A percentile compares a stretch with the other conserved stretches of the same genome.
phyloP scores from a whole-genome alignment of 2,329 filamentous ascomycete genomes.

The Salinomyces thailandicus region DNA sequence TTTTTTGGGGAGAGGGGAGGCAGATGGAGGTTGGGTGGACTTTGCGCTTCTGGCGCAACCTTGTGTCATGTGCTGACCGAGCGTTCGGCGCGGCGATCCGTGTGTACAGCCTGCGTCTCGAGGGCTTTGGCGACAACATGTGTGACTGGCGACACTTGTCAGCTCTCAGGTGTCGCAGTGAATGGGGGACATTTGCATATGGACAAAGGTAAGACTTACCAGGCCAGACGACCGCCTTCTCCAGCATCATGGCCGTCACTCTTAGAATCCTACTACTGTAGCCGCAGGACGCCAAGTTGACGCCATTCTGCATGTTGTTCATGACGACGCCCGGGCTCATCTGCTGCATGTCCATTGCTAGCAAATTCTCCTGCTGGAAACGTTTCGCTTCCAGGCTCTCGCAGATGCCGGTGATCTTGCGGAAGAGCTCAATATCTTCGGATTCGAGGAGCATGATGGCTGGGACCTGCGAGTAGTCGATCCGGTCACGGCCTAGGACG shows the following conservation, averaged over 20 bases:
- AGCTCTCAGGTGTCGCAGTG: too few relatives aligned
- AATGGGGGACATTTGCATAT: too few relatives aligned
- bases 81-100: slow-evolving; percentile 49
- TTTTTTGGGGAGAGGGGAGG: too few relatives aligned
- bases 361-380: slow-evolving; percentile 40
- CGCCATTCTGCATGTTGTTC: slow-evolving; percentile 28
- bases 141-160: too few relatives aligned
- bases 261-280: slow-evolving; percentile 77
- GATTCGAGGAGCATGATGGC: slow-evolving; percentile 85
- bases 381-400: slow-evolving; percentile 70
- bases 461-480: slow-evolving; percentile 70
- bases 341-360: slow-evolving; percentile 38
- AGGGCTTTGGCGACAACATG: slow-evolving; percentile 58
- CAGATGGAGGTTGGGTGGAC: too few relatives aligned
- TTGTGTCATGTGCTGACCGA: slow-evolving; percentile 25
- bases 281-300: slow-evolving; percentile 49
- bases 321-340: slow-evolving; percentile 38
- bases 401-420: slow-evolving; percentile 72
- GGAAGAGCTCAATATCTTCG: slow-evolving; percentile 76
- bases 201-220: slow-evolving; percentile 55
- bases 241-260: slow-evolving; percentile 75
- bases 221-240: slow-evolving; percentile 86
- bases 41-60: too few relatives aligned
- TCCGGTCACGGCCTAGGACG: slow-evolving; percentile 69
- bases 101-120: slow-evolving; percentile 52